These are phyloP conservation scores for Mortierella polycephala DNA, from an alignment of 371 early-diverging fungal species.

Conservation along the genomic window DNA sequence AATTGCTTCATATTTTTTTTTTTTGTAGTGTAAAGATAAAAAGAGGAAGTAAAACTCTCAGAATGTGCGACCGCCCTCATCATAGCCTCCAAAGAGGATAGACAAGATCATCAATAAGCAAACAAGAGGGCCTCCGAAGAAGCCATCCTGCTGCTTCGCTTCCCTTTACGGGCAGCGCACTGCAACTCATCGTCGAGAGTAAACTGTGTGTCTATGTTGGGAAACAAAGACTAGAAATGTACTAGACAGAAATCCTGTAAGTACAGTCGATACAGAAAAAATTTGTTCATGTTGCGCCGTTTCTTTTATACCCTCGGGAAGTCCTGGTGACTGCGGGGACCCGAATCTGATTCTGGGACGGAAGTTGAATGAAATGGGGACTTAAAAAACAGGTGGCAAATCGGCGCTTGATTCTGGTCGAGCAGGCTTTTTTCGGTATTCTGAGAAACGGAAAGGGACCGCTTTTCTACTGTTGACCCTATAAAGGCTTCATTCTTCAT, in stretches of 20 bases:
- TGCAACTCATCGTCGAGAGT: conserved; percentile 57
- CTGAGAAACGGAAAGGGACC: no score
- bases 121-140: conserved; percentile 10
- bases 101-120: conserved; percentile 58
- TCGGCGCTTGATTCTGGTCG: no score
- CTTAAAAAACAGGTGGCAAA: no score
- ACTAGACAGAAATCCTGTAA: conserved; percentile 58
- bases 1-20: no score
- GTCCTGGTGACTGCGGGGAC: conserved; percentile 1
- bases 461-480: no score
- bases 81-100: conserved; percentile 37
- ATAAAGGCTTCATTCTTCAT: no score
- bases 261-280: conserved; percentile 55
- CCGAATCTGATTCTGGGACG: no score
- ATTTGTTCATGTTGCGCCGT: not conserved
- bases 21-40: not conserved
- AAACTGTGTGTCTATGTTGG: conserved; percentile 57
- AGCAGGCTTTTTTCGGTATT: not conserved
- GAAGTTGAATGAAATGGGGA: no score
- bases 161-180: conserved; percentile 59
- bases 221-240: conserved; percentile 57
- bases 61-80: conserved; percentile 57
- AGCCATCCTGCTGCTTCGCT: conserved; percentile 36
- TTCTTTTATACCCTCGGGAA: conserved; percentile 21
- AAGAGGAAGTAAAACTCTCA: conserved; percentile 42